phyloP scores from a whole-genome alignment of 140 eudicot genomes.

The Flaveria floridana region DNA sequence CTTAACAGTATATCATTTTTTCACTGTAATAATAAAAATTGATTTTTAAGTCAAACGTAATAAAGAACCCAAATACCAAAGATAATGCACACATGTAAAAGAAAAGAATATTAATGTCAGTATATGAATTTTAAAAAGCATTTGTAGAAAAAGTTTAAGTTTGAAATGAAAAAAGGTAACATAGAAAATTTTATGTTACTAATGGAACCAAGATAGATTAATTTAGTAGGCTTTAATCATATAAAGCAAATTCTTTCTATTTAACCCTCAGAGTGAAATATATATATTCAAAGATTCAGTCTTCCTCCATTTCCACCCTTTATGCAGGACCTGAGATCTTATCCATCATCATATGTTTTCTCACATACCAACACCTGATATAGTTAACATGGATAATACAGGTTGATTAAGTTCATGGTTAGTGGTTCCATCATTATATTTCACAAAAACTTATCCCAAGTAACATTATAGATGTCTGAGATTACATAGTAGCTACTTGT shows the following conservation, averaged over 20 bases:
- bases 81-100: not conserved
- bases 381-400: not conserved
- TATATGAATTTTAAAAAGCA: not conserved
- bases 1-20: not conserved
- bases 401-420: not conserved
- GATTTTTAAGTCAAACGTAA: not conserved
- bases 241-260: not conserved
- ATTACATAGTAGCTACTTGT: not conserved
- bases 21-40: not conserved
- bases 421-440: slow-evolving; percentile 2
- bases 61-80: not conserved
- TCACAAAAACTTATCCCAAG: not conserved
- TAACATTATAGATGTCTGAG: not conserved
- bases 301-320: not conserved
- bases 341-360: not conserved
- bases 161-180: not conserved
- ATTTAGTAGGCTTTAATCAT: not conserved
- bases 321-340: slow-evolving; percentile 20
- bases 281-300: not conserved
- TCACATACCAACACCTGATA: slow-evolving; percentile 6
- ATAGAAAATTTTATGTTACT: not conserved
- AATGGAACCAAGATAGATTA: not conserved
- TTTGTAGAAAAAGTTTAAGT: not conserved
- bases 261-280: not conserved
- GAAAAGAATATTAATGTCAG: not conserved